Evolutionary conservation across 192 early-diverging fungal species (phyloP).

Genomic region (Podila epigama): DNA sequence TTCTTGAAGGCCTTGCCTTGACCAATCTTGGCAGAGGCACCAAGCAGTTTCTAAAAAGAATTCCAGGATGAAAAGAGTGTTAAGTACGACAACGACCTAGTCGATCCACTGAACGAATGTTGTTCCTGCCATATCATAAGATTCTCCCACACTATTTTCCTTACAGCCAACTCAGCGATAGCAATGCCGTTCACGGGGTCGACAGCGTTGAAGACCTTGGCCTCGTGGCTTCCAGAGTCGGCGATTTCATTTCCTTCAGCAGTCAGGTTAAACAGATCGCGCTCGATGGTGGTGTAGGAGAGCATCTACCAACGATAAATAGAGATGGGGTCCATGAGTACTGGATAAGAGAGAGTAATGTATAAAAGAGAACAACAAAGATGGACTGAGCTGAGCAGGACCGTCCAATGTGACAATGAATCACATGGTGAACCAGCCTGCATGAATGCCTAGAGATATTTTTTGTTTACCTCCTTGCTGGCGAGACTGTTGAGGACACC

Average conservation of each 20-base stretch:
- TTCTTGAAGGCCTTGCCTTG: slow-evolving; percentile 96
- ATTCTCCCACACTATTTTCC: neutral
- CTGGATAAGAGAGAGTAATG: slow-evolving; percentile 5
- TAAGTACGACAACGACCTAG: no score
- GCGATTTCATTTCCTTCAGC: slow-evolving; percentile 90
- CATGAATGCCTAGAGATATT: neutral
- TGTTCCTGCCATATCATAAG: neutral
- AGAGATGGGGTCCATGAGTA: neutral
- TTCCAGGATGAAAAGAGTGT: neutral
- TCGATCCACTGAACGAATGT: neutral
- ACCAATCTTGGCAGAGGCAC: slow-evolving; percentile 85
- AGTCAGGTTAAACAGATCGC: slow-evolving; percentile 84
- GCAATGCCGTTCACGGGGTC: slow-evolving; percentile 82
- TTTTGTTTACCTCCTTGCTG: slow-evolving; percentile 77
- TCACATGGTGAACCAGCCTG: no score
- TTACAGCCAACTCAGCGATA: slow-evolving; percentile 85
- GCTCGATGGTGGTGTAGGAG: slow-evolving; percentile 76
- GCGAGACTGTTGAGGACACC: slow-evolving; percentile 87
- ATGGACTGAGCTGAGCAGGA: neutral
- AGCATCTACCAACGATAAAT: slow-evolving; percentile 68
- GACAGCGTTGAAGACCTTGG: slow-evolving; percentile 87
- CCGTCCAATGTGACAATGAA: neutral
- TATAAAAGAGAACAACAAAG: slow-evolving; percentile 2
- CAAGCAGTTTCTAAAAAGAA: slow-evolving; percentile 59
- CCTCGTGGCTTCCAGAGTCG: slow-evolving; percentile 91